Conservation (phyloP, 768 basidiomycete species). For the Melanogaster broomeanus region DNA sequence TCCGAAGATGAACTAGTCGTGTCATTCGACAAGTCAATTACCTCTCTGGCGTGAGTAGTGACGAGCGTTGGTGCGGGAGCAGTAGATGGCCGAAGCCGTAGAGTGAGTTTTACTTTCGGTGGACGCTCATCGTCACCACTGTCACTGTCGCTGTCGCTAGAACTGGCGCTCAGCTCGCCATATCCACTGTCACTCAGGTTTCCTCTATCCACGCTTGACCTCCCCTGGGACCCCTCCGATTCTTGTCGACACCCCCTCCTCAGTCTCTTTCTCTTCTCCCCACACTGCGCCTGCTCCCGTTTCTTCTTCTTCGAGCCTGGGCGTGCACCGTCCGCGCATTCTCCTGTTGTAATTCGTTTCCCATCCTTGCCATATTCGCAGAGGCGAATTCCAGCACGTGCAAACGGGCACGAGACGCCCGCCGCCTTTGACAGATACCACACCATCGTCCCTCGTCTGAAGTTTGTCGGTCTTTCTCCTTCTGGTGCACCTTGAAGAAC, state of each 20-base stretch:
- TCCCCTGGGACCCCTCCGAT: conserved; percentile 15
- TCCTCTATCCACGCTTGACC: conserved; percentile 11
- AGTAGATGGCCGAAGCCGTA: conserved; percentile 53
- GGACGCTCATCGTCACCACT: conserved; percentile 34
- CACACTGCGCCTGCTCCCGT: conserved; percentile 39
- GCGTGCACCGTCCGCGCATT: conserved; percentile 27
- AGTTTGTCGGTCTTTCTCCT: conserved; percentile 58
- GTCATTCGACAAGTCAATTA: conserved; percentile 46
- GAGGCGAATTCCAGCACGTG: conserved; percentile 69
- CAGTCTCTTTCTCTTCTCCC: conserved; percentile 47
- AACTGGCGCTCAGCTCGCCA: conserved; percentile 19
- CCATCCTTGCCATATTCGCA: conserved; percentile 64
- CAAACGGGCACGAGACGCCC: conserved; percentile 75
- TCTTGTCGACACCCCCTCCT: conserved; percentile 32
- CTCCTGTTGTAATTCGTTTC: conserved; percentile 30
- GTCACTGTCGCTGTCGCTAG: conserved; percentile 29
- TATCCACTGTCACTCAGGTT: conserved; percentile 30
- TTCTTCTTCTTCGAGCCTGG: conserved; percentile 46
- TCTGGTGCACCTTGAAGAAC: conserved; percentile 11
- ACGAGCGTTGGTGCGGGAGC: conserved; percentile 20
- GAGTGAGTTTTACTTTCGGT: conserved; percentile 70
- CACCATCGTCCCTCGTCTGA: conserved; percentile 75
- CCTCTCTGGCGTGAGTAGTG: conserved; percentile 22
- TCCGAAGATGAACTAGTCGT: conserved; percentile 38
- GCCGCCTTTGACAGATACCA: conserved; percentile 81